Percentiles rank a stretch among this genome's conserved stretches.
Conservation (phyloP, 495 filamentous ascomycete species). For the Aspergillus panamensis region DNA sequence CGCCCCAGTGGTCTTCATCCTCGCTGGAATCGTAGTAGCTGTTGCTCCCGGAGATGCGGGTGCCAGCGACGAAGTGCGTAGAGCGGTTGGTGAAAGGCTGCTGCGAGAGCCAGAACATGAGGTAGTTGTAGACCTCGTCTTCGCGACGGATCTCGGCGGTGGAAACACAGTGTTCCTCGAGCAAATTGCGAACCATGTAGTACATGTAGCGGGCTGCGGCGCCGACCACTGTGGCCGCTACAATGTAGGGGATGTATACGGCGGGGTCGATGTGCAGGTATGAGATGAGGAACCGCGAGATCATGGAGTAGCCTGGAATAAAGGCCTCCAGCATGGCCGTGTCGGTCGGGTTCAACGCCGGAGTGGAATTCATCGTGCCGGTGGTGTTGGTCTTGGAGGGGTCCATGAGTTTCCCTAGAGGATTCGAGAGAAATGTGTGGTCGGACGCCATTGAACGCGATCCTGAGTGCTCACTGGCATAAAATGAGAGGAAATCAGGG, state of each 20-base stretch:
- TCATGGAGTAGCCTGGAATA: constrained; percentile 68
- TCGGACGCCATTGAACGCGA: not conserved
- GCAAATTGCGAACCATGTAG: constrained; percentile 35
- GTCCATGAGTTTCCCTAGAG: constrained; percentile 1
- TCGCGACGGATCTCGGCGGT: constrained; percentile 62
- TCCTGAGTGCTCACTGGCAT: not conserved
- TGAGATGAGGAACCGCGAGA: constrained; percentile 56
- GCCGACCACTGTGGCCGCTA: constrained; percentile 48
- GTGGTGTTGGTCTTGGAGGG: constrained; percentile 20
- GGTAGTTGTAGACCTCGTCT: constrained; percentile 65
- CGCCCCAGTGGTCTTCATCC: constrained; percentile 32
- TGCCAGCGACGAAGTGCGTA: constrained; percentile 60
- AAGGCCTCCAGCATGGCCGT: constrained; percentile 63
- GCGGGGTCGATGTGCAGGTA: constrained; percentile 68
- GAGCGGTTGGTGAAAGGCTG: constrained; percentile 56
- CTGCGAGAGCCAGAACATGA: constrained; percentile 66
- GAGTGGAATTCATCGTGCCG: constrained; percentile 21
- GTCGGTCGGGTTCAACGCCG: constrained; percentile 22
- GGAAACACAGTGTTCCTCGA: constrained; percentile 40
- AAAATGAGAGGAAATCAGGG: not conserved
- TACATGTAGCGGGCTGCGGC: constrained; percentile 51
- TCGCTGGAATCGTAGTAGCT: constrained; percentile 45
- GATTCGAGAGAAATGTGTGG: not conserved
- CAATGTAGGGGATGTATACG: constrained; percentile 60
- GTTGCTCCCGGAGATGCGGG: constrained; percentile 49